Base-by-base conservation (phyloP, 768 basidiomycete genomes). In the Leccinum longicurvipes region DNA sequence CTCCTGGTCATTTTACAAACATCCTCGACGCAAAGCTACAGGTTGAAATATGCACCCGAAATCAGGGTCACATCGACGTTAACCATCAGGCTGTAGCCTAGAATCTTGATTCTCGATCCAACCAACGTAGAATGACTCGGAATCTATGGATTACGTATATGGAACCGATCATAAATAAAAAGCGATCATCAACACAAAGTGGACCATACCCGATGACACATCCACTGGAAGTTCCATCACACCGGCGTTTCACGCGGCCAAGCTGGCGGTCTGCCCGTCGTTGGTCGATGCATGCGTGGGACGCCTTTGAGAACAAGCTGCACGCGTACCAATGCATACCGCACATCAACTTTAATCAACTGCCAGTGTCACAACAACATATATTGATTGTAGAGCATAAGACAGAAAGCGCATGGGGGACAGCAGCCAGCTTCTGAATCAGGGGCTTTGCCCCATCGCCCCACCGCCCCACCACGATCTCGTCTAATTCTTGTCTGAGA, bases 291-390 rank as follows among this genome's bases (percentile, higher is more conserved):
- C 89, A 91, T 52, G 80, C 76, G 72, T 87, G 76, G 7, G 85
- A 87, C 10, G 89, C 89, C 65, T 88, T 87, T 3, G 86, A 81
- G n/a, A n/a, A n/a, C n/a, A n/a, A n/a, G n/a, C n/a, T n/a, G n/a
- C n/a, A n/a, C n/a, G n/a, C n/a, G n/a, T n/a, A n/a, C n/a, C n/a
- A n/a, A n/a, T n/a, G n/a, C n/a, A n/a, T n/a, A n/a, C n/a, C n/a
- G n/a, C n/a, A n/a, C n/a, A n/a, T n/a, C n/a, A n/a, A n/a, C n/a
- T n/a, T n/a, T n/a, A n/a, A n/a, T n/a, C n/a, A n/a, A n/a, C n/a
- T n/a, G n/a, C n/a, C n/a, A n/a, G n/a, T n/a, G n/a, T n/a, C n/a
- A n/a, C n/a, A n/a, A n/a, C n/a, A n/a, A n/a, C n/a, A n/a, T n/a
- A n/a, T n/a, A n/a, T n/a, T n/a, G n/a, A n/a, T n/a, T n/a, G n/a